These are phyloP conservation scores for Sisymbrium altissimum DNA, from an alignment of 345 rosid species.

Conservation along the genomic window DNA sequence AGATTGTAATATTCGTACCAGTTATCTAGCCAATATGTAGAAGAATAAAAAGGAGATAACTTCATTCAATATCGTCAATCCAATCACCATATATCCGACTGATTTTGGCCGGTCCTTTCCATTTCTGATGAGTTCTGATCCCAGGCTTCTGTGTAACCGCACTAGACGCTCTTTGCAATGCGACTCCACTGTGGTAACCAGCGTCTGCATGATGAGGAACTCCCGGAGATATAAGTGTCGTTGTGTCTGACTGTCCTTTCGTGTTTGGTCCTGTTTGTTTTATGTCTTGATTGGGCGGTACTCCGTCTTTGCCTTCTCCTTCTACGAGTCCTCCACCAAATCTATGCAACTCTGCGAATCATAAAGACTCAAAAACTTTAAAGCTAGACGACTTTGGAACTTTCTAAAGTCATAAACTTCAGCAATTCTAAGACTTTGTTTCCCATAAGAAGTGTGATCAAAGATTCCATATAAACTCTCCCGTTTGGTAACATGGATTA, in stretches of 20 bases:
- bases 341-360: slow-evolving; percentile 67
- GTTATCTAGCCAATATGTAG: background rate
- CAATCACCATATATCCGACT: slow-evolving; percentile 99
- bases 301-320: slow-evolving; percentile 53
- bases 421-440: background rate
- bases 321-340: slow-evolving; percentile 85
- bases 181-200: slow-evolving; percentile 52
- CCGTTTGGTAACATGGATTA: background rate
- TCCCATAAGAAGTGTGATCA: background rate
- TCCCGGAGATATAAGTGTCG: slow-evolving; percentile 41
- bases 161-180: slow-evolving; percentile 73
- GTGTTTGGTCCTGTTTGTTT: slow-evolving; percentile 59
- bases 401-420: background rate
- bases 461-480: background rate
- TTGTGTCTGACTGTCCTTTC: slow-evolving; percentile 52
- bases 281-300: slow-evolving; percentile 47
- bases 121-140: slow-evolving; percentile 78
- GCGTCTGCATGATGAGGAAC: slow-evolving; percentile 54
- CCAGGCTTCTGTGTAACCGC: slow-evolving; percentile 69
- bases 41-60: background rate
- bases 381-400: background rate
- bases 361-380: slow-evolving; percentile 8
- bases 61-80: slow-evolving; percentile 86
- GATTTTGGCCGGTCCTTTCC: slow-evolving; percentile 97
- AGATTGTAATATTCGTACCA: background rate